Evolutionary conservation across 148 eudicot species (phyloP).

Genomic region (Rhododendron kiyosumense): DNA sequence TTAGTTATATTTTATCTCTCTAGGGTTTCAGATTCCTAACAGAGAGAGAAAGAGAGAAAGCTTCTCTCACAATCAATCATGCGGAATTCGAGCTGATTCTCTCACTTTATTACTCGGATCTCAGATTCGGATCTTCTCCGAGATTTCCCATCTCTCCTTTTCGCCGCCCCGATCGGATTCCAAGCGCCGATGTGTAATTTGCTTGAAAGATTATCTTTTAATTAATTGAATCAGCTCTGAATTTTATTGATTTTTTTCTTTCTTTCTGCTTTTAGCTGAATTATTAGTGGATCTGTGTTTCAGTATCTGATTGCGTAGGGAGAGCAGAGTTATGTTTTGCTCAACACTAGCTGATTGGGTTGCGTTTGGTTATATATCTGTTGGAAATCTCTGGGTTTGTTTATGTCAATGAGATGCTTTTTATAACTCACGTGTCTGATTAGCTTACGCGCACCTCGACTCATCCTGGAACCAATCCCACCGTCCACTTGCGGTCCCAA

Average conservation of each 20-base stretch:
- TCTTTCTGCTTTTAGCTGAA: neutral
- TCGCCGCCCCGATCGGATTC: neutral
- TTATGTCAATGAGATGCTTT: neutral
- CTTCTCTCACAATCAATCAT: neutral
- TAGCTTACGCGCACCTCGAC: neutral
- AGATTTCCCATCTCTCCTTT: neutral
- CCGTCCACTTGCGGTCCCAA: neutral
- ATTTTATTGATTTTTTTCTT: neutral
- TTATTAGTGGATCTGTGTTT: neutral
- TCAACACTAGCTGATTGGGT: neutral
- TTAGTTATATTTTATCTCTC: conserved; percentile 16
- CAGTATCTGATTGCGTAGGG: neutral
- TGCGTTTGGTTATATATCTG: neutral
- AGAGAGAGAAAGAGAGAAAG: neutral
- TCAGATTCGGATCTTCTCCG: conserved; percentile 15
- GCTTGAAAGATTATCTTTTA: neutral
- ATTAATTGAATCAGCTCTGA: neutral
- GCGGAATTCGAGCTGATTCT: conserved; percentile 20
- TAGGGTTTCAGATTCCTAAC: conserved; percentile 29
- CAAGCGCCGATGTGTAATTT: conserved; percentile 3
- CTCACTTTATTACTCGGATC: neutral
- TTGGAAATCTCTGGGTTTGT: neutral
- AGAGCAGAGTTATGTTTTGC: neutral
- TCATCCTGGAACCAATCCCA: neutral
- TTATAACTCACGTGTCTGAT: neutral